Conservation (phyloP, 805 yeast genomes). For the Wickerhamiella nectarea region DNA sequence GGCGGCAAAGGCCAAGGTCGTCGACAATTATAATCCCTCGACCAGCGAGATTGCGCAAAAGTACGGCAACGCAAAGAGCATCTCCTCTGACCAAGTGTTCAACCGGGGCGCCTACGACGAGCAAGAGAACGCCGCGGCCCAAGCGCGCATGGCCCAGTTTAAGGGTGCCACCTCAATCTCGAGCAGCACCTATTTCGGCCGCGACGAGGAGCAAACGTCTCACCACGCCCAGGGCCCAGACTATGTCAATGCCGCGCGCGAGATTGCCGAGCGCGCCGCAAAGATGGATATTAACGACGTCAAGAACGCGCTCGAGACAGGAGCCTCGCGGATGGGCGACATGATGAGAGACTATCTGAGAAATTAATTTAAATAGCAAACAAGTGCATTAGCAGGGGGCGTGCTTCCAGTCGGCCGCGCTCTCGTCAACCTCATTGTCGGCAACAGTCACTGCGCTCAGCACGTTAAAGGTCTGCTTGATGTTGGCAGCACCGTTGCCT, state of each 20-base stretch:
- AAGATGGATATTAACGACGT: conserved; percentile 72
- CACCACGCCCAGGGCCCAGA: conserved; percentile 20
- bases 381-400: conserved; percentile 4
- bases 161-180: conserved; percentile 84
- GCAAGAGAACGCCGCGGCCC: conserved; percentile 65
- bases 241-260: conserved; percentile 20
- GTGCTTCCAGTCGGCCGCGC: conserved; percentile 7
- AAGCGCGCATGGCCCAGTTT: conserved; percentile 63
- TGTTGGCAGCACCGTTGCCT: neutral
- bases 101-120: conserved; percentile 80
- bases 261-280: conserved; percentile 18
- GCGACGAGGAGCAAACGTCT: conserved; percentile 42
- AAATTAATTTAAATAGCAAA: neutral
- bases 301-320: conserved; percentile 85
- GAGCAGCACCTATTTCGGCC: conserved; percentile 84
- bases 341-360: conserved; percentile 69
- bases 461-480: neutral
- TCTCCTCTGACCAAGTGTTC: conserved; percentile 88
- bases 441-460: conserved; percentile 1
- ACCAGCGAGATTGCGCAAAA: conserved; percentile 31
- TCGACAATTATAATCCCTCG: conserved; percentile 34
- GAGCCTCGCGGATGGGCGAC: conserved; percentile 79
- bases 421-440: conserved; percentile 8
- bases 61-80: conserved; percentile 83
- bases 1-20: conserved; percentile 20